Base-by-base conservation (phyloP, 208 protist genomes). In the Leishmania lainsoni region DNA sequence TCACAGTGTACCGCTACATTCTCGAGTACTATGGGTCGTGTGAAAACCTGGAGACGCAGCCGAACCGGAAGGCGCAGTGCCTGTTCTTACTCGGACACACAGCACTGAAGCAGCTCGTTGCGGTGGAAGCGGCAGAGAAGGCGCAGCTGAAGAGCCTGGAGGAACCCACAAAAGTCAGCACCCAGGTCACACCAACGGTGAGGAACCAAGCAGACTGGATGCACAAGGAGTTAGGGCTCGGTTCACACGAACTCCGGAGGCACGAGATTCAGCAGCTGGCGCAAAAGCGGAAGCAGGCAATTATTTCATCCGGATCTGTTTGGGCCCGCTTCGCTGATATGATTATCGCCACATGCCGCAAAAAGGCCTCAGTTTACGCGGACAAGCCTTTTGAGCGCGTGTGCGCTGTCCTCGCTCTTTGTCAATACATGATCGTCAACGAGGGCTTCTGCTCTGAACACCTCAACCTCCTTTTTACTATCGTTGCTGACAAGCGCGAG, bases 141-240 rank as follows among this genome's bases (percentile, higher is more conserved):
- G 78, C 86, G 74, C 89, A 97, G 82, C 74, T 98, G 77, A 96
- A 95, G 80, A 84, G 83, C 69, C 71, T 98, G 63, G 90, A 95
- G 68, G 92, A 93, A 49, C 68, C 83, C 2, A 29, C 80, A 32
- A 86, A 80, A 61, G 59, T 17, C 4, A 32, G 71, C 2, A 12
- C 35, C 49, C 45, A 73, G 39, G 51, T 52, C 39, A 72, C 78
- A 22, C 81, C 76, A 74, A 48, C 75, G 83, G 76, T 52, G 56
- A 78, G 78, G 26, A 82, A 52, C 4, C 78, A 86, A 59, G 76
- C 85, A 6, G 95, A 98, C 85, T 86, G 84, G 58, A 98, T 98
- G 93, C 92, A 96, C 66, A 95, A 95, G 81, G 92, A 98, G 69
- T 80, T 98, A 65, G 95, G 95, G 51, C 75, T 98, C 12, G 93